phyloP scores from a whole-genome alignment of 2,329 filamentous ascomycete species.

The Exophiala aquamarina region DNA sequence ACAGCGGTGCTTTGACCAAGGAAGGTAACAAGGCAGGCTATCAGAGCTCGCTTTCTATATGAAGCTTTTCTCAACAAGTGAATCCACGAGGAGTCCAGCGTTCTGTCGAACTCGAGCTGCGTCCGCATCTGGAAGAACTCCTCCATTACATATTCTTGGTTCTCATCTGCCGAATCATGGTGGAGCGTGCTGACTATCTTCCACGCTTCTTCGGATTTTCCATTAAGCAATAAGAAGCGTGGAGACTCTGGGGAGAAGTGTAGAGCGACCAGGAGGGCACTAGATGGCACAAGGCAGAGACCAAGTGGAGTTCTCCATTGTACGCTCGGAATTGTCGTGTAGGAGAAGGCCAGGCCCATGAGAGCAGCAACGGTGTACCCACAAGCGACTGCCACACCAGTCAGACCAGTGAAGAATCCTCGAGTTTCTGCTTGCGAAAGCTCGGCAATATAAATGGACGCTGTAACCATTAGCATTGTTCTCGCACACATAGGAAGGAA shows the following conservation, averaged over 20 bases:
- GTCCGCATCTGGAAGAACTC: not conserved
- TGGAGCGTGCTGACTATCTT: too few relatives aligned
- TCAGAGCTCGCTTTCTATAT: too few relatives aligned
- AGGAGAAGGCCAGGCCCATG: conserved; percentile 7
- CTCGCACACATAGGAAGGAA: not conserved
- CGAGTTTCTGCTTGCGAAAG: conserved; percentile 4
- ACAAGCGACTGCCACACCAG: conserved; percentile 2
- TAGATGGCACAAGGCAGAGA: not conserved
- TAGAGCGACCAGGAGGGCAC: not conserved
- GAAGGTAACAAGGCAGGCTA: too few relatives aligned
- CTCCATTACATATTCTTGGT: not conserved
- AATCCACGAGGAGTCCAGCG: too few relatives aligned
- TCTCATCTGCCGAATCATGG: not conserved
- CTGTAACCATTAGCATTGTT: not conserved
- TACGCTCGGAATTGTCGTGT: conserved; percentile 1
- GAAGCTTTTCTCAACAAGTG: too few relatives aligned
- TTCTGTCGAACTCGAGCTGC: too few relatives aligned
- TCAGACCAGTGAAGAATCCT: conserved; percentile 4
- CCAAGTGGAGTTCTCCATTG: conserved; percentile 7
- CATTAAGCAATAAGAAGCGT: too few relatives aligned
- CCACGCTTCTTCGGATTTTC: too few relatives aligned
- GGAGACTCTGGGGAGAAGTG: not conserved
- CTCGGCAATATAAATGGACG: conserved; percentile 3
- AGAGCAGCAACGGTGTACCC: conserved; percentile 5
- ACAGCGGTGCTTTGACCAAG: too few relatives aligned